Evolutionary conservation across 2,329 filamentous ascomycete species (phyloP), one percentile per base, ranked within the genome.

Genomic region (Myriosclerotinia duriaeana): DNA sequence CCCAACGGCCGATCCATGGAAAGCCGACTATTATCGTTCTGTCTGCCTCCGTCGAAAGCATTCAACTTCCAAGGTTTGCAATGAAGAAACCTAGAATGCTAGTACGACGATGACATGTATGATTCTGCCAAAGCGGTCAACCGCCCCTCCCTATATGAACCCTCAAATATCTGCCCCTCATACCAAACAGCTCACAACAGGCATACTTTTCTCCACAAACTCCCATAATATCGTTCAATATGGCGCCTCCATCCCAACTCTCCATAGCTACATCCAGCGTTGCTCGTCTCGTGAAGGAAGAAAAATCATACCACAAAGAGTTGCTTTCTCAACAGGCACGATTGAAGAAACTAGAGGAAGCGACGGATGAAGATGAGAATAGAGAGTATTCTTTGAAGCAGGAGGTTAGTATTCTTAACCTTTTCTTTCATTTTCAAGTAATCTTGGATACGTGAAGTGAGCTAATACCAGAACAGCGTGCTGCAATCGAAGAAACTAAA

Each of bases 281-380:
- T 72, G 83, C 85, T 73, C 92, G 95, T 67, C 86, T 98, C 58
- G 86, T 97, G 71, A 97, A 96, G 79, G 95, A 99, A 79, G 92
- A 97, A 78, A 82, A 85, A 50, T 94, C 89, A 74, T 98, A 99
- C 80, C 90, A 93, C 82, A 90, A 90, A 76, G 95, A 99, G 78
- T 84, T 93, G 26, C 81, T 85, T 70, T 83, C 89, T 71, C 93
- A 98, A 77, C 84, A 91, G 73, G 84, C 85, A 69, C 86, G 90
- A 66, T 83, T 96, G 22, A 81, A 83, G 54, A 87, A 90, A 72
- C 77, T 86, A 42, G 77, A 81, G 53, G 78, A 75, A n/a, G 80
- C 78, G 36, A 77, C 79, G 4, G 80, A 85, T 64, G 84, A 85
- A 11, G 90, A 90, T 69, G 87, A 88, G 72, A 97, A 97, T 78